A percentile compares a stretch with the other conserved stretches of the same genome.
Conservation (phyloP, 2,329 filamentous ascomycete genomes). For the Diplocarpon mali region DNA sequence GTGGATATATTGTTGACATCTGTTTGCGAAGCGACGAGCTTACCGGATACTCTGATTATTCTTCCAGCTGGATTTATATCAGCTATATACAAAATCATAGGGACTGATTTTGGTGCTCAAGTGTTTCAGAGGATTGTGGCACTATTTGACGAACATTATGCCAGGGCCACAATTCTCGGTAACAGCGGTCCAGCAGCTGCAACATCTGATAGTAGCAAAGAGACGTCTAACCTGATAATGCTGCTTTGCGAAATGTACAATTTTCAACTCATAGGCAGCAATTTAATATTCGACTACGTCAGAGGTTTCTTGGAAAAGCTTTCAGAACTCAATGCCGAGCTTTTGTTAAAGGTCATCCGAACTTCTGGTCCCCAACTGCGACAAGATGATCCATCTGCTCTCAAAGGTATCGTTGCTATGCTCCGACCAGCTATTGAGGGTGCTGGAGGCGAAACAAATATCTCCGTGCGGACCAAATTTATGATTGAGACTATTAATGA, state of each 20-base stretch:
- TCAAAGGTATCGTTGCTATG: constrained; percentile 79
- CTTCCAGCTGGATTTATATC: constrained; percentile 83
- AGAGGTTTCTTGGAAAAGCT: constrained; percentile 63
- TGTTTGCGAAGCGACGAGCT: constrained; percentile 63
- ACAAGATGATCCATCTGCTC: constrained; percentile 74
- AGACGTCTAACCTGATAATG: constrained; percentile 66
- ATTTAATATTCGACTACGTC: constrained; percentile 84
- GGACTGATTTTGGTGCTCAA: constrained; percentile 81
- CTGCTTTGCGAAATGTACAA: constrained; percentile 83
- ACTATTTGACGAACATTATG: constrained; percentile 59
- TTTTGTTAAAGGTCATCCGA: constrained; percentile 74
- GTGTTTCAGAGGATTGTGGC: constrained; percentile 69
- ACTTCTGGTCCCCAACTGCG: constrained; percentile 73
- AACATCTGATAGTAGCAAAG: constrained; percentile 37
- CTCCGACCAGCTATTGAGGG: constrained; percentile 63
- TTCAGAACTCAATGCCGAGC: constrained; percentile 77
- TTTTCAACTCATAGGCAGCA: constrained; percentile 76
- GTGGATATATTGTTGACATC: constrained; percentile 70
- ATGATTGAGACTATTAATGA: constrained; percentile 97
- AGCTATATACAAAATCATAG: constrained; percentile 76
- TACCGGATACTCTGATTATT: constrained; percentile 84
- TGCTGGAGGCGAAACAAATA: constrained; percentile 55
- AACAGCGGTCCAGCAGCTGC: constrained; percentile 24
- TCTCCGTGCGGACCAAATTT: constrained; percentile 85
- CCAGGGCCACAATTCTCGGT: constrained; percentile 27